Evolutionary conservation across 495 filamentous ascomycete genomes (phyloP).

Genomic region (Aeminium ludgeri): DNA sequence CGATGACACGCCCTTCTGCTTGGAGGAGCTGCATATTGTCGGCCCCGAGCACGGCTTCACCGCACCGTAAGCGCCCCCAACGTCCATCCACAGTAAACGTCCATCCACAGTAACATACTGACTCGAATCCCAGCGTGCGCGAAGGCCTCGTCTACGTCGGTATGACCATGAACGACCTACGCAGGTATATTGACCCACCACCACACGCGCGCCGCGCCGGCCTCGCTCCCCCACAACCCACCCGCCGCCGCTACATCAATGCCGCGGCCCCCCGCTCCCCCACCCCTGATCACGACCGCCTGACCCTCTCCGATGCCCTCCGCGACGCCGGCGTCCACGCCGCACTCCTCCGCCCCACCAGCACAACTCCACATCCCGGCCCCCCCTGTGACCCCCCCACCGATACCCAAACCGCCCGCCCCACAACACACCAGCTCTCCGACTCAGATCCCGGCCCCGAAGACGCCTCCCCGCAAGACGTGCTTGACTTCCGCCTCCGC

Average conservation of each 20-base stretch:
- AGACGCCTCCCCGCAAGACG: constrained; percentile 10
- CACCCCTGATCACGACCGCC: constrained; percentile 7
- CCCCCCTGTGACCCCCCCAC: neutral
- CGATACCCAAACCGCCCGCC: constrained; percentile 1
- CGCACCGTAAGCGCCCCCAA: constrained; percentile 49
- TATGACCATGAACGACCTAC: constrained; percentile 62
- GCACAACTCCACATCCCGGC: neutral
- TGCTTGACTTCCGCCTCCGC: constrained; percentile 18
- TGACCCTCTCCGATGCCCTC: constrained; percentile 21
- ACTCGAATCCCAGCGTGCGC: constrained; percentile 43
- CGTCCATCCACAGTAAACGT: neutral
- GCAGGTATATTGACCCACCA: constrained; percentile 42
- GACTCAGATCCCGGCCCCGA: constrained; percentile 12
- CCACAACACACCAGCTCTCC: constrained; percentile 1
- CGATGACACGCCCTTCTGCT: constrained; percentile 56
- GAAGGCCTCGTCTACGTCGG: constrained; percentile 88
- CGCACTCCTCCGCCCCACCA: neutral
- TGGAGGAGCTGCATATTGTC: constrained; percentile 77
- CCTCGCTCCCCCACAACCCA: constrained; percentile 3
- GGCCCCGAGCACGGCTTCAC: constrained; percentile 67
- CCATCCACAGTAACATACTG: constrained; percentile 6
- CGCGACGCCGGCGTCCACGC: constrained; percentile 16
- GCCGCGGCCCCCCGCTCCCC: constrained; percentile 42
- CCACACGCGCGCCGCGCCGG: neutral
- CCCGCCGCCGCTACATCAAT: constrained; percentile 42